These are phyloP conservation scores for Aspergillus cejpii DNA, from an alignment of 2,329 filamentous ascomycete species.

Conservation along the genomic window DNA sequence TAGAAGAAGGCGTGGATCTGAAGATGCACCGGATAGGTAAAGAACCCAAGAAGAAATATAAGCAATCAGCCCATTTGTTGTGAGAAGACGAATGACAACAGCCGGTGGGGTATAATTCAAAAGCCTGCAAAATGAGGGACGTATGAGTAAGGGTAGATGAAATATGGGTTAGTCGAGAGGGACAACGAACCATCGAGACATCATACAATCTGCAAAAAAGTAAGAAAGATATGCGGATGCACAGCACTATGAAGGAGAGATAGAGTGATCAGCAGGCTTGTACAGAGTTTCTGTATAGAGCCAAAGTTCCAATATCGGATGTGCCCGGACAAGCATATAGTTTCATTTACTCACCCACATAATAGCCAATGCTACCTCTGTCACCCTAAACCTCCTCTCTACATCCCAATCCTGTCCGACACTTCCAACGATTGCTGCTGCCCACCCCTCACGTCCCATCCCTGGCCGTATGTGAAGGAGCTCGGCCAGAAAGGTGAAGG, in stretches of 20 bases:
- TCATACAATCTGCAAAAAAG: conserved; percentile 77
- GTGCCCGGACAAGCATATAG: conserved; percentile 19
- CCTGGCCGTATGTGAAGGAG: conserved; percentile 48
- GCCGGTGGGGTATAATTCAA: conserved; percentile 73
- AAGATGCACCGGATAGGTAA: conserved; percentile 61
- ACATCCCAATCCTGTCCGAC: conserved; percentile 40
- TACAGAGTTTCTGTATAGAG: not conserved
- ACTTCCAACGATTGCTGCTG: conserved; percentile 34
- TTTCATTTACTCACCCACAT: conserved; percentile 57
- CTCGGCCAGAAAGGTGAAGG: conserved; percentile 61
- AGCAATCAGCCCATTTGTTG: conserved; percentile 66
- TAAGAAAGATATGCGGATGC: conserved; percentile 72
- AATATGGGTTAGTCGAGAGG: not conserved
- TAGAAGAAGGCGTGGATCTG: conserved; percentile 63
- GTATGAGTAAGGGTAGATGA: not conserved
- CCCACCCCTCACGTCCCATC: conserved; percentile 39
- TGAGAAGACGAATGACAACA: conserved; percentile 70
- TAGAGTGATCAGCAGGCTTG: conserved; percentile 2
- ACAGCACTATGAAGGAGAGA: conserved; percentile 59
- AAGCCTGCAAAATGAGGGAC: conserved; percentile 50
- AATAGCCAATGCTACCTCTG: conserved; percentile 64
- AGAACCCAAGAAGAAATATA: conserved; percentile 68
- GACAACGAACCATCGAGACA: conserved; percentile 64
- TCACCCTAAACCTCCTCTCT: conserved; percentile 50
- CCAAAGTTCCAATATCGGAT: not conserved